Evolutionary conservation across 2,329 filamentous ascomycete species (phyloP).

Genomic region (Xylaria sp.): DNA sequence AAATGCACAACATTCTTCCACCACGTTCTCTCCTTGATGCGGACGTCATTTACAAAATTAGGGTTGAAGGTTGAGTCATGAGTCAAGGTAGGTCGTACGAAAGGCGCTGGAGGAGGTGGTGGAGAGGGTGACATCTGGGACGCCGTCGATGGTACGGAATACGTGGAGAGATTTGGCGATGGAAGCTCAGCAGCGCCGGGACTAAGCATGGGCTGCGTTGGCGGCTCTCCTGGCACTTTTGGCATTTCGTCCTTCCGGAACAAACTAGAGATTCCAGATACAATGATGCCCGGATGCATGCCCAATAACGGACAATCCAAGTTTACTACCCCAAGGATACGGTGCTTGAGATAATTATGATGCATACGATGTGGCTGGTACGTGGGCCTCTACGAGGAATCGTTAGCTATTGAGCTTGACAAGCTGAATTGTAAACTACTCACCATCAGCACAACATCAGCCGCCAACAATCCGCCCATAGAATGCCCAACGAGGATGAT

Average conservation of each 20-base stretch:
- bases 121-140: slow-evolving; percentile 28
- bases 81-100: slow-evolving; percentile 32
- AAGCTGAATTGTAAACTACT: slow-evolving; percentile 36
- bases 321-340: slow-evolving; percentile 78
- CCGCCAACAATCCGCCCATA: slow-evolving; percentile 84
- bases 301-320: slow-evolving; percentile 88
- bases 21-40: slow-evolving; percentile 70
- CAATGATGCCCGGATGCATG: slow-evolving; percentile 85
- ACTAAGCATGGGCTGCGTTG: slow-evolving; percentile 22
- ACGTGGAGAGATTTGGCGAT: slow-evolving; percentile 32
- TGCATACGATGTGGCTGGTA: slow-evolving; percentile 30
- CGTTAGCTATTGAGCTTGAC: slow-evolving; percentile 21
- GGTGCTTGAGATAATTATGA: slow-evolving; percentile 65
- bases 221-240: slow-evolving; percentile 32
- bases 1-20: slow-evolving; percentile 75
- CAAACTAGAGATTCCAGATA: slow-evolving; percentile 79
- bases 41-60: slow-evolving; percentile 75
- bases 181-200: slow-evolving; percentile 26
- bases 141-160: slow-evolving; percentile 34
- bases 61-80: slow-evolving; percentile 75
- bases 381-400: slow-evolving; percentile 30
- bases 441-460: slow-evolving; percentile 75
- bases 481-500: slow-evolving; percentile 85
- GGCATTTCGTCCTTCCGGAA: slow-evolving; percentile 58
- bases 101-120: slow-evolving; percentile 20